Evolutionary conservation across 495 filamentous ascomycete species (phyloP), one percentile per base, ranked within the genome.

Genomic region (Penicillium manginii): DNA sequence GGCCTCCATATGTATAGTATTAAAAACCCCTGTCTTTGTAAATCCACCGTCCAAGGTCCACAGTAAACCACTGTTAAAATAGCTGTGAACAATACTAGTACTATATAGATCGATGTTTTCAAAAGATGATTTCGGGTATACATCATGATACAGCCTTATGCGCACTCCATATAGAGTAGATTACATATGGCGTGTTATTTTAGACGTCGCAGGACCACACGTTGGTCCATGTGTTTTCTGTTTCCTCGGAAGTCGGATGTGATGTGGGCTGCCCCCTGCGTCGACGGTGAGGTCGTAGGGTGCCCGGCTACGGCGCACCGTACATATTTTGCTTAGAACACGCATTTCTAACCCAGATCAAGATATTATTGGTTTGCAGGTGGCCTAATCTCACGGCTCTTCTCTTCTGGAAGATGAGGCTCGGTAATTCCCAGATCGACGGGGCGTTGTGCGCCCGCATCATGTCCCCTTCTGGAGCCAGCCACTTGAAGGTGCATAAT

Each of bases 351-450:
- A 10, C 15, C 21, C 50, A 14, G 32, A 32, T 39, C 18, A 14
- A 8, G 33, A 45, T 50, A 17, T 19, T 33, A 56, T 56, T 56
- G 43, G 51, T 10, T 10, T n/a, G 23, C 15, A 11, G 51, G 19
- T 40, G 19, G 33, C 51, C 23, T 40, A 15, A 31, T 23, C 4
- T 46, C 33, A 11, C 22, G 12, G 10, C 9, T 4, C 21, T 19
- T 10, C 10, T 14, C n/a, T 47, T 47, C 45, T 26, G n/a, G 26
- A 54, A 29, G 23, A 45, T 54, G 52, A 31, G 52, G 52, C 52
- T 54, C 35, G 35, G 35, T 21, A 10, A 23, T 42, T n/a, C 9
- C 3, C n/a, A 17, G 50, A 53, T 53, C 50, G 50, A 42, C 50
- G 17, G 11, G 19, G 21, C 50, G 18, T 52, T 15, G 9, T 40